Conservation (phyloP, 169 alveolate species). For the Babesia gibsoni region DNA sequence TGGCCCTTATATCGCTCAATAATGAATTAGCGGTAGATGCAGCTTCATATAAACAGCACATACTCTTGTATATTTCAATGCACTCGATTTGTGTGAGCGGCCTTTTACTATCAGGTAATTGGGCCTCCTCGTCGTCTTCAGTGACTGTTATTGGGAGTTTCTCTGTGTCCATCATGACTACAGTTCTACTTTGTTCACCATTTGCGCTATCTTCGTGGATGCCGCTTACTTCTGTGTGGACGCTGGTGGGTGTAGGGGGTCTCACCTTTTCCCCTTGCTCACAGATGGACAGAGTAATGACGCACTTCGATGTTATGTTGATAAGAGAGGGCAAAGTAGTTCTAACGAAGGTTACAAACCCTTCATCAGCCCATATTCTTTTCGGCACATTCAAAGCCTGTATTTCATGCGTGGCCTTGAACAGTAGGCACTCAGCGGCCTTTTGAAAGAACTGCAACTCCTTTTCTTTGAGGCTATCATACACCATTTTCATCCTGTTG, state of each 20-base stretch:
- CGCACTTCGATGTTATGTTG: not conserved
- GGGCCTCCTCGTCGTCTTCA: not conserved
- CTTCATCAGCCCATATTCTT: not conserved
- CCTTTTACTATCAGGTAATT: conserved; percentile 1
- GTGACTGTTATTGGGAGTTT: not conserved
- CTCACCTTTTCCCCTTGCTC: not conserved
- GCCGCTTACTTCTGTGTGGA: not conserved
- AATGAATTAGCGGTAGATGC: conserved; percentile 1
- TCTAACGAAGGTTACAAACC: conserved; percentile 6
- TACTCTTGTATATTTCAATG: conserved; percentile 25
- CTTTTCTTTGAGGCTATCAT: conserved; percentile 2
- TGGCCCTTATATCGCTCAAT: not conserved
- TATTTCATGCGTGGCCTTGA: conserved; percentile 40
- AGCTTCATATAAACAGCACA: conserved; percentile 14
- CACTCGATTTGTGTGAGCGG: conserved; percentile 13
- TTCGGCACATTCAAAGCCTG: not conserved
- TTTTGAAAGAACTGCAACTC: conserved; percentile 6
- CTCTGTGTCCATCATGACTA: not conserved
- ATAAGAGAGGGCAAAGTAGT: conserved; percentile 11
- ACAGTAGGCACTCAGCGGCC: conserved; percentile 9
- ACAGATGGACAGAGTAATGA: not conserved
- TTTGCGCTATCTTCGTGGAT: not conserved
- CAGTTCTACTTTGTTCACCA: not conserved
- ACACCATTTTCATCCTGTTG: not conserved
- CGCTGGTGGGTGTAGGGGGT: not conserved